These are phyloP conservation scores for Peziza echinospora DNA, from an alignment of 495 filamentous ascomycete genomes.

Conservation along the genomic window DNA sequence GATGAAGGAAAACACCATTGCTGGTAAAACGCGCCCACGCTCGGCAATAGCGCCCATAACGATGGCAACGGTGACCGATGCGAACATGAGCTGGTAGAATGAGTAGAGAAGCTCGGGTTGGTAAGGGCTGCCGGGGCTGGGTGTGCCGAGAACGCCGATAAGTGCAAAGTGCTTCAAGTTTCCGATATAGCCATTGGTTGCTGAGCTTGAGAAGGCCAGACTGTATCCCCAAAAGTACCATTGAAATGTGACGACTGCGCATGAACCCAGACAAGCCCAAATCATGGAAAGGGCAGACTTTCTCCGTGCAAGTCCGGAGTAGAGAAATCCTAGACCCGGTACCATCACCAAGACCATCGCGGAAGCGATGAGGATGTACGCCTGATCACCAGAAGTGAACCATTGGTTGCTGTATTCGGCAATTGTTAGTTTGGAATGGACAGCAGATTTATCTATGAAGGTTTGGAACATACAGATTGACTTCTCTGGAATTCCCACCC, in stretches of 20 bases:
- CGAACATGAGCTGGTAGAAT: conserved; percentile 55
- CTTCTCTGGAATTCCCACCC: conserved; percentile 45
- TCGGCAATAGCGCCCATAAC: conserved; percentile 83
- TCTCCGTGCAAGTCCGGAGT: conserved; percentile 88
- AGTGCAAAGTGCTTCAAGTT: conserved; percentile 73
- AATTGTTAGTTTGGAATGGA: neutral
- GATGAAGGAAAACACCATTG: conserved; percentile 84
- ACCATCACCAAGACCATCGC: conserved; percentile 94
- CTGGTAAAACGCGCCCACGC: conserved; percentile 80
- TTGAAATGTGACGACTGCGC: conserved; percentile 77
- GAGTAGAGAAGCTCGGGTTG: conserved; percentile 81
- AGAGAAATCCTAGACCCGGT: conserved; percentile 91
- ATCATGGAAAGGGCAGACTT: conserved; percentile 91
- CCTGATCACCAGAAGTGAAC: conserved; percentile 45
- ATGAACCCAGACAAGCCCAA: conserved; percentile 82
- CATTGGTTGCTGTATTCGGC: conserved; percentile 14
- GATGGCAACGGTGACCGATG: conserved; percentile 76
- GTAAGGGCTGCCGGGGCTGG: conserved; percentile 56
- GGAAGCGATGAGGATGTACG: conserved; percentile 77
- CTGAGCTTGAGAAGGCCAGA: conserved; percentile 65
- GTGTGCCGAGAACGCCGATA: conserved; percentile 51
- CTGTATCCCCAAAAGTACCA: conserved; percentile 99
- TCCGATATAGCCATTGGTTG: conserved; percentile 67
- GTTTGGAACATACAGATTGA: conserved; percentile 33
- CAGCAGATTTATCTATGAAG: neutral